A percentile compares a stretch with the other conserved stretches of the same genome.
Conservation (phyloP, 305 asterid species). For the Andrographis paniculata region DNA sequence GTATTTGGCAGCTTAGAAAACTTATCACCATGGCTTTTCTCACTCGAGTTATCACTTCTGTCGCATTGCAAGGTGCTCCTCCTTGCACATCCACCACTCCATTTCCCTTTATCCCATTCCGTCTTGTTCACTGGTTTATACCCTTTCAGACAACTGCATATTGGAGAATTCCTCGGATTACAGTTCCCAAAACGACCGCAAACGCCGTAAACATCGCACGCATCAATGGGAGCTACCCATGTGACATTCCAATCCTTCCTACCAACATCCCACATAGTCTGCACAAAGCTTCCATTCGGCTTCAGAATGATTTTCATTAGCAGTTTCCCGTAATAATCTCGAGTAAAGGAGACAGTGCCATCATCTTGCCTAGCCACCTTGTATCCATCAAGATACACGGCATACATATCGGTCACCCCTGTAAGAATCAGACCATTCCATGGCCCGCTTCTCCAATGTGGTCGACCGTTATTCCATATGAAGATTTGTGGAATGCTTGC, state of each 20-base stretch:
- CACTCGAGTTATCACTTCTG: too few relatives aligned
- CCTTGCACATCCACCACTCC: conserved; percentile 37
- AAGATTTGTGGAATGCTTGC: conserved; percentile 14
- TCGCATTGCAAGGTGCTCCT: conserved; percentile 23
- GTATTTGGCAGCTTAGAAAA: conserved; percentile 28
- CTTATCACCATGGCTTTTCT: conserved; percentile 35
- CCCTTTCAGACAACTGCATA: conserved; percentile 37
- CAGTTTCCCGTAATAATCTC: conserved; percentile 1
- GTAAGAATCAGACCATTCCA: conserved; percentile 23
- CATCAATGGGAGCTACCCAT: conserved; percentile 19
- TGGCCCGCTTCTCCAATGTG: conserved; percentile 27
- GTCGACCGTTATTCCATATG: conserved; percentile 21
- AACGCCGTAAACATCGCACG: conserved; percentile 23
- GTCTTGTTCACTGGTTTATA: conserved; percentile 26
- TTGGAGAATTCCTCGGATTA: conserved; percentile 11
- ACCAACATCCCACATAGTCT: conserved; percentile 19
- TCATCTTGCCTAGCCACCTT: too few relatives aligned
- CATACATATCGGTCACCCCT: conserved; percentile 20
- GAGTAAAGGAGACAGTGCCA: conserved; percentile 1
- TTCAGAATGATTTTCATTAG: conserved; percentile 16
- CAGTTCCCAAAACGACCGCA: conserved; percentile 31
- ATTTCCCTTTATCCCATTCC: conserved; percentile 40
- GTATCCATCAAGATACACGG: conserved; percentile 9
- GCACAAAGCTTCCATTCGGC: conserved; percentile 21
- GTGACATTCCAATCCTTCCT: conserved; percentile 19